Evolutionary conservation across 768 basidiomycete species (phyloP).

Genomic region (Trametes elegans): DNA sequence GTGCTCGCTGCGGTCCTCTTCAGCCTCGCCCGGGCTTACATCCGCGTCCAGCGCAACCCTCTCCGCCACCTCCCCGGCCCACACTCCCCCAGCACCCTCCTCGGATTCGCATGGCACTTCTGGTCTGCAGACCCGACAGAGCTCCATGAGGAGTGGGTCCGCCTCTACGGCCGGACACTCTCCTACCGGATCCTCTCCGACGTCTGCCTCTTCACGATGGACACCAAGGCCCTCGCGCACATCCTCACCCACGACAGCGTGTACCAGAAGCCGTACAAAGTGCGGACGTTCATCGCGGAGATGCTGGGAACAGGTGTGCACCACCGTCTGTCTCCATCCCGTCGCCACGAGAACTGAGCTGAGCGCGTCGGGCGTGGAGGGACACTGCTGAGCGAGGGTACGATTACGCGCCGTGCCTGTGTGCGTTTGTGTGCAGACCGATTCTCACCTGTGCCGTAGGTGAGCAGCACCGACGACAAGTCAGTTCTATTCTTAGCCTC

Average conservation of each 20-base stretch:
- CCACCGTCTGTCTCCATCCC: not conserved
- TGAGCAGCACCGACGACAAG: conserved; percentile 40
- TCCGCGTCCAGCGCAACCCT: not conserved
- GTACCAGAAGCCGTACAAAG: conserved; percentile 54
- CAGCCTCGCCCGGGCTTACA: not conserved
- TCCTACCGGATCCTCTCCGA: conserved; percentile 3
- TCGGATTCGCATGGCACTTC: conserved; percentile 7
- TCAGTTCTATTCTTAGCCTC: conserved; percentile 8
- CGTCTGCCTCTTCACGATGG: conserved; percentile 32
- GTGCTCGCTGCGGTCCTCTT: conserved; percentile 7
- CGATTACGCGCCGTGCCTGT: not conserved
- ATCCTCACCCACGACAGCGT: conserved; percentile 55
- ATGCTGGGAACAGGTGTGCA: conserved; percentile 41
- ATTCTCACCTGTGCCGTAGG: conserved; percentile 11
- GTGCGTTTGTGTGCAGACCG: not conserved
- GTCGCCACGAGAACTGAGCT: not conserved
- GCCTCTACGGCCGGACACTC: conserved; percentile 4
- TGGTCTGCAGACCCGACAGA: conserved; percentile 3
- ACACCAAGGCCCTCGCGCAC: conserved; percentile 62
- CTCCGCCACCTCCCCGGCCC: conserved; percentile 8
- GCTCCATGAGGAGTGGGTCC: conserved; percentile 9
- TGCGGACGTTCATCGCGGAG: conserved; percentile 37
- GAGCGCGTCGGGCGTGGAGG: conserved; percentile 32
- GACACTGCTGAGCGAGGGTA: conserved; percentile 43
- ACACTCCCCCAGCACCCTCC: not conserved